Evolutionary conservation across 805 yeast species (phyloP).

Genomic region (Candida berthetii): DNA sequence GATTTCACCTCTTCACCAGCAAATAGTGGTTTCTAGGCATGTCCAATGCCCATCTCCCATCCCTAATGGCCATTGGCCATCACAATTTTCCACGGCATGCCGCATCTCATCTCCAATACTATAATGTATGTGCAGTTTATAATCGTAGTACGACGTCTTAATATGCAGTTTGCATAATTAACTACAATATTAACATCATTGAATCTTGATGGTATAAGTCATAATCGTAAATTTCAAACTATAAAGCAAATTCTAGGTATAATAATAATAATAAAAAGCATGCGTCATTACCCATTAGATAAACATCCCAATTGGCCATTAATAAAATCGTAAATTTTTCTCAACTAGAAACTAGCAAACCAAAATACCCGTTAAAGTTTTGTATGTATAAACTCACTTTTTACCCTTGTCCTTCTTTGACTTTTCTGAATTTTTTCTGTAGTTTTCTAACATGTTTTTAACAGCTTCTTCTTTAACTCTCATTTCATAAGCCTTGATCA

Average conservation of each 20-base stretch:
- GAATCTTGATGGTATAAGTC: no score
- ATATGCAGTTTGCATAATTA: no score
- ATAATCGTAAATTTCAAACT: background rate
- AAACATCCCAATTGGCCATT: background rate
- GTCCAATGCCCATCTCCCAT: no score
- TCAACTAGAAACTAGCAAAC: background rate
- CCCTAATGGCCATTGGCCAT: no score
- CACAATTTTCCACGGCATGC: no score
- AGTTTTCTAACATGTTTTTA: background rate
- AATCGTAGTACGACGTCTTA: no score
- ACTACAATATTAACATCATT: no score
- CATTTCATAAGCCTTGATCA: conserved; percentile 43
- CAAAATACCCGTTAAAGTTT: no score
- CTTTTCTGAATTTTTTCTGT: background rate
- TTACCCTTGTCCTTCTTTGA: background rate
- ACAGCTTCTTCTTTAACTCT: conserved; percentile 11
- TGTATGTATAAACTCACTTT: background rate
- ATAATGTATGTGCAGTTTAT: no score
- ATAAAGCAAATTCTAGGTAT: background rate
- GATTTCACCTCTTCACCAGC: no score
- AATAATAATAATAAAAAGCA: background rate
- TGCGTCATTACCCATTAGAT: background rate
- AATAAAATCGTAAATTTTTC: background rate
- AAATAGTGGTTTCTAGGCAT: no score
- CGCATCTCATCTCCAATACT: no score